Evolutionary conservation across 2,329 filamentous ascomycete species (phyloP), one percentile per base, ranked within the genome.

Genomic region (Apiospora arundinis): DNA sequence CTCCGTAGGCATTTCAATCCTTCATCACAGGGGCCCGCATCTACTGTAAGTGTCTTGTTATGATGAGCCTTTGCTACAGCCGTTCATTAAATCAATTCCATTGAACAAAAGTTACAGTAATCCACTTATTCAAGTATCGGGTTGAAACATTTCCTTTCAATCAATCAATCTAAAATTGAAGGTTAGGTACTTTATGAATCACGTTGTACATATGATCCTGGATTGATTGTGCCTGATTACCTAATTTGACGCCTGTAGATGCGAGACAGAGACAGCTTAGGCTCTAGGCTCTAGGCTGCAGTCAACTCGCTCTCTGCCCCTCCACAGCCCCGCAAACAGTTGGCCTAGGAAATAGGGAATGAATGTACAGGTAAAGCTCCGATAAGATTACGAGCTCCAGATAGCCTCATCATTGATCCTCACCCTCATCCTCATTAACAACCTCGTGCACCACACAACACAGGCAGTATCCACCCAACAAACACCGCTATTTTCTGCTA

Each of bases 311-410:
- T 32, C 40, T 63, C 40, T 67, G 65, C 40, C 65, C 65, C 65
- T 67, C 65, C 25, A 67, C 65, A 18, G 65, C 65, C 65, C 65
- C 65, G 65, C 65, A 67, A 67, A 21, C 65, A 67, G 40, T 46
- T 44, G 44, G 28, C n/a, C 65, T 18, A 63, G 28, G 25, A 18
- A 28, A 21, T 8, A 23, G 8, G 21, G 6, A 48, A 4, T 12
- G 45, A 48, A 48, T 48, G 45, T n/a, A 48, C 45, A 48, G 21
- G 32, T n/a, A n/a, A n/a, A 63, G 56, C 56, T 63, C 56, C 56
- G 56, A 63, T 63, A 63, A 63, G 56, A 63, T 63, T 63, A 23
- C 37, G 56, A 63, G 56, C 56, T 67, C 40, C 65, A 46, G 65
- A 44, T 21, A 67, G 44, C 40, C 65, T 45, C 65, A 67, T 37